Evolutionary conservation across 2,329 filamentous ascomycete genomes (phyloP), one percentile per base, ranked within the genome.

Genomic region (Nothopassalora personata): DNA sequence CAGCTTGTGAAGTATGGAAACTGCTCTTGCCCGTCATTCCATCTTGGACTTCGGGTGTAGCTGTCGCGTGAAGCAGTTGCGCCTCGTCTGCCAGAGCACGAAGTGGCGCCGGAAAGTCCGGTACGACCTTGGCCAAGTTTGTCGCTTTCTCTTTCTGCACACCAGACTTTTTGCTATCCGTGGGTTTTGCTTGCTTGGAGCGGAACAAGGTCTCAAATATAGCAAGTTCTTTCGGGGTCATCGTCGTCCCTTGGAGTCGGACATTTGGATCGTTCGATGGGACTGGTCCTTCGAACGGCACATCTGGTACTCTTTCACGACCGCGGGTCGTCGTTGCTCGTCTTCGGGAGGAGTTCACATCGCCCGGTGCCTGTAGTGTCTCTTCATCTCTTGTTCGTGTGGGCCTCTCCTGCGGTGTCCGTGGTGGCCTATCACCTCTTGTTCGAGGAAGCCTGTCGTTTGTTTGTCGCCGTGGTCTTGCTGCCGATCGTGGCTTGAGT

Each of bases 21-120:
- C 51, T 39, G 5, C 15, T 31, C 23, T 9, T 47, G 10, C n/a
- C 15, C 31, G 30, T 43, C 8, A 9, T 11, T 2, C 13, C 15
- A 13, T 15, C 53, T 18, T 30, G n/a, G 9, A 34, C 36, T 49
- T 51, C 18, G 18, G 51, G 3, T 39, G 56, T 46, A 46, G 34
- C 54, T 27, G 52, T 53, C n/a, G 47, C 57, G 54, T 53, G 59
- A 23, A 60, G 47, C 13, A 54, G 18, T 43, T 62, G 48, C 11
- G 59, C 63, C 49, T 67, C 63, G 47, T 66, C 65, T 19, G 60
- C 65, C 27, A 67, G 30, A 18, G 64, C 62, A 31, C 60, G 61
- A 7, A 66, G 51, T 5, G 60, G 31, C 7, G 61, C 63, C 4
- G 64, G 64, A 39, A 66, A 66, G n/a, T 58, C 34, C 28, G 49